A percentile compares a stretch with the other conserved stretches of the same genome.
These are phyloP conservation scores for Cystobasidium sp. DNA, from an alignment of 1,284 basidiomycete genomes.

Conservation along the genomic window DNA sequence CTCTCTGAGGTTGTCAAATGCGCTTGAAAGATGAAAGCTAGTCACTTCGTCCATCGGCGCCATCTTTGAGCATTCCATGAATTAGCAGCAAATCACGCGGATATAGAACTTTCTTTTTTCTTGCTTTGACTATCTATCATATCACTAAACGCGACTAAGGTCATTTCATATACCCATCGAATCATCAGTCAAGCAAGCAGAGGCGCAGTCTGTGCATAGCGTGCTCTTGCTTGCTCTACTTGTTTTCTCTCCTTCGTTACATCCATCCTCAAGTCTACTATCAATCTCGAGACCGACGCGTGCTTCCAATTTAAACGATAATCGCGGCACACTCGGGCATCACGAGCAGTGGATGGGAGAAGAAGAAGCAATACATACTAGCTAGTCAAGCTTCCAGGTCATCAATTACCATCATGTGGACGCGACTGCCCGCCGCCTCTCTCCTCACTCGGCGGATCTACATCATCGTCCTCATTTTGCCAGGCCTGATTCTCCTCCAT, in stretches of 20 bases:
- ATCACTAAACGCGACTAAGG: neutral
- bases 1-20: no score
- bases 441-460: conserved; percentile 34
- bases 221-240: conserved; percentile 7
- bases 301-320: neutral
- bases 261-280: neutral
- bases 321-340: no score
- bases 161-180: neutral
- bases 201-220: conserved; percentile 15
- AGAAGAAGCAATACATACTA: neutral
- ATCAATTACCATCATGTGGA: neutral
- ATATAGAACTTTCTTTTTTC: neutral
- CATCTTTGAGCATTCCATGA: no score
- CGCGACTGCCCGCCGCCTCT: neutral
- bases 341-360: no score
- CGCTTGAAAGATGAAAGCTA: no score
- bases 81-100: no score
- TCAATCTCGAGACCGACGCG: no score
- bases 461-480: conserved; percentile 32
- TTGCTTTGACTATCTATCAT: neutral
- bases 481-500: conserved; percentile 27
- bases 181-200: neutral
- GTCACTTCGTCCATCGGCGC: no score
- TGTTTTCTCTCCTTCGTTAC: neutral
- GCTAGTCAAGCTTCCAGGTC: neutral